Conservation (phyloP, 768 basidiomycete genomes). For the Lactifluus piperatus region DNA sequence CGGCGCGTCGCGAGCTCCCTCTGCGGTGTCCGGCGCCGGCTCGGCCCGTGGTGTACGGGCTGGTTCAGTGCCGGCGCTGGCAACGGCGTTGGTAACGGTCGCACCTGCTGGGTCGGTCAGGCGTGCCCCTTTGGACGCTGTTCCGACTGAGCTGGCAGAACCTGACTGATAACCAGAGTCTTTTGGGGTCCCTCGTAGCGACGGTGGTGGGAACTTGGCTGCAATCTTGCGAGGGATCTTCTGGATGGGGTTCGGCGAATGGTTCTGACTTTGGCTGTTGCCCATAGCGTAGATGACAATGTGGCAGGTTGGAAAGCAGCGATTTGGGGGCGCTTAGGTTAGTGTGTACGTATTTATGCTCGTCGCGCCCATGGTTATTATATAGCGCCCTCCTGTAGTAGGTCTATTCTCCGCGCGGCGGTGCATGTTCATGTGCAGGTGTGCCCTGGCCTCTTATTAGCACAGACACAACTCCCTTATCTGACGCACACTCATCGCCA, state of each 20-base stretch:
- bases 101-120: not conserved
- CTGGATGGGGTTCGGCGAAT: not conserved
- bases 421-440: not conserved
- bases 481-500: too few relatives aligned
- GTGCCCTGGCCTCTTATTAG: not conserved
- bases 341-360: conserved; percentile 15
- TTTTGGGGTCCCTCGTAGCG: not conserved
- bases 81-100: not conserved
- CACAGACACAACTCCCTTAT: too few relatives aligned
- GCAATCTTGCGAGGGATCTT: conserved; percentile 4
- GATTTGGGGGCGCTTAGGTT: conserved; percentile 8
- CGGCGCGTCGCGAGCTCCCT: not conserved
- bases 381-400: not conserved
- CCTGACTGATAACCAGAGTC: conserved; percentile 18
- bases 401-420: not conserved
- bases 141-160: conserved; percentile 11
- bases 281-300: conserved; percentile 15
- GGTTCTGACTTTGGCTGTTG: conserved; percentile 13
- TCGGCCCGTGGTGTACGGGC: conserved; percentile 4
- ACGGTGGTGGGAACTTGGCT: not conserved
- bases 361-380: not conserved
- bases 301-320: conserved; percentile 4
- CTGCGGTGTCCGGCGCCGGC: conserved; percentile 2
- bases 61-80: not conserved
- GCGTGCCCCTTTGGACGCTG: conserved; percentile 1